Percentiles rank a stretch among this genome's conserved stretches.
Evolutionary conservation across 768 basidiomycete genomes (phyloP).

Genomic region (Boletus vermiculosoides): DNA sequence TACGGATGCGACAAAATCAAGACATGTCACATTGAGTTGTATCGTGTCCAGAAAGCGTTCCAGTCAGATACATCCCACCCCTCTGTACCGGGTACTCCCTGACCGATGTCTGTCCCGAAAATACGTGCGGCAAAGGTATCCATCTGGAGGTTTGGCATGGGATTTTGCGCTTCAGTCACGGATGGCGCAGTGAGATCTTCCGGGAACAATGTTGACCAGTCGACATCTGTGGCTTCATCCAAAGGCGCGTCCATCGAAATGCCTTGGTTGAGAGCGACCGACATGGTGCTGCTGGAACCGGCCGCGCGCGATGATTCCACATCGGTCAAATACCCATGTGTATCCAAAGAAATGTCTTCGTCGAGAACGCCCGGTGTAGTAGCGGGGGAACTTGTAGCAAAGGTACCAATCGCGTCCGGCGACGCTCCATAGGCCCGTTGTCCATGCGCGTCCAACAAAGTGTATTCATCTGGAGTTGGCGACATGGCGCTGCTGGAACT

Average conservation of each 20-base stretch:
- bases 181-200: too few species aligned
- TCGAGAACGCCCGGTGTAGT: neutral
- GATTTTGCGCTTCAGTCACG: neutral
- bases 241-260: too few species aligned
- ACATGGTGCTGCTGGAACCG: neutral
- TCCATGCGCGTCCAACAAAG: neutral
- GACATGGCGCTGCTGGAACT: neutral
- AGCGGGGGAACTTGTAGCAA: neutral
- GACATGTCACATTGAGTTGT: too few species aligned
- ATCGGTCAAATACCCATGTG: neutral
- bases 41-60: neutral
- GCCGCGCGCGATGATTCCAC: neutral
- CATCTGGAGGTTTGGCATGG: neutral
- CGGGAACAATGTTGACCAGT: neutral
- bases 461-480: neutral
- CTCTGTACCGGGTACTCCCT: too few species aligned
- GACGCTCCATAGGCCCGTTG: neutral
- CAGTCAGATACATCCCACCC: neutral
- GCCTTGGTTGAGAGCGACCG: neutral
- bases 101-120: conserved; percentile 6
- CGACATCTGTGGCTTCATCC: too few species aligned
- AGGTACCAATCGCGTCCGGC: too few species aligned
- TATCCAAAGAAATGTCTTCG: neutral
- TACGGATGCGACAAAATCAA: too few species aligned
- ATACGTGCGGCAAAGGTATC: neutral